Percentiles rank a stretch among this genome's conserved stretches.
These are phyloP conservation scores for Pythium volutum DNA, from an alignment of 352 stramenopile species.

Conservation along the genomic window DNA sequence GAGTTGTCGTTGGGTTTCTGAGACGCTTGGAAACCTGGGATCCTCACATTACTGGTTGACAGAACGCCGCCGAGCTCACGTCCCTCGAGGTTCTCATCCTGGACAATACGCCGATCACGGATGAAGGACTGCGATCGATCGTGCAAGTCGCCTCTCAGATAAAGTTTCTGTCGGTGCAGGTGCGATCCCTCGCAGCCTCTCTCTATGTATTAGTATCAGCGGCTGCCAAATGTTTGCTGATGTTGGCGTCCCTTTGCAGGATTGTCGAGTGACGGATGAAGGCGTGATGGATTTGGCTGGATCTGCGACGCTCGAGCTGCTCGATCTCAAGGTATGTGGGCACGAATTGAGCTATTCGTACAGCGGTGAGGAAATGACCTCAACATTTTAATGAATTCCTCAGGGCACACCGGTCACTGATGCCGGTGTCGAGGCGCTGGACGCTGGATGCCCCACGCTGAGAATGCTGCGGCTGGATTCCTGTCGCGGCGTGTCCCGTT, in stretches of 20 bases:
- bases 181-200: constrained; percentile 7
- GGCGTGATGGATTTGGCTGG: constrained; percentile 39
- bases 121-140: constrained; percentile 42
- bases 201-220: background rate
- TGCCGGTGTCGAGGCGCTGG: constrained; percentile 34
- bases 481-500: constrained; percentile 59
- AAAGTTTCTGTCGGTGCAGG: constrained; percentile 67
- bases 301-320: constrained; percentile 40
- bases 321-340: constrained; percentile 58
- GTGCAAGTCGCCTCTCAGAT: constrained; percentile 32
- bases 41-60: background rate
- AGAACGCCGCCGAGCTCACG: constrained; percentile 31
- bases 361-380: background rate
- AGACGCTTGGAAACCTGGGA: too few species aligned
- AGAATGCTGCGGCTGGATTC: constrained; percentile 66
- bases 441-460: constrained; percentile 36
- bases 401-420: constrained; percentile 59
- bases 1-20: background rate
- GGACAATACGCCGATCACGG: constrained; percentile 49
- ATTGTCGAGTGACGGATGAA: constrained; percentile 56
- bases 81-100: constrained; percentile 59
- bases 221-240: background rate
- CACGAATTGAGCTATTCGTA: background rate
- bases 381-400: background rate
- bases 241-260: constrained; percentile 28